Conservation (phyloP, 768 basidiomycete genomes). For the Baorangia bicolor region DNA sequence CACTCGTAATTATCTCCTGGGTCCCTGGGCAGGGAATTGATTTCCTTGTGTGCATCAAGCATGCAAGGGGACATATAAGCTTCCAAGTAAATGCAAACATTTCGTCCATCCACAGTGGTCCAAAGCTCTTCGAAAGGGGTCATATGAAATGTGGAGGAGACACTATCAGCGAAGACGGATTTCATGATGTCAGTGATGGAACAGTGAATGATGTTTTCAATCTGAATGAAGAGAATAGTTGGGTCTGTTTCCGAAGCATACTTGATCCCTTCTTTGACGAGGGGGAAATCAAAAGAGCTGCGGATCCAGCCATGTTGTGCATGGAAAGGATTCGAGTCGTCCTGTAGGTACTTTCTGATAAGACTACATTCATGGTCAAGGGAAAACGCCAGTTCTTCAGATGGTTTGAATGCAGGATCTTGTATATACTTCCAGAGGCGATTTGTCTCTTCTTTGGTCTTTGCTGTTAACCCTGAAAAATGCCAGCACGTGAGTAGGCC, state of each 20-base stretch:
- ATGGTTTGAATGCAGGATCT: slow-evolving; percentile 20
- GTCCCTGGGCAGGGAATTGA: background rate
- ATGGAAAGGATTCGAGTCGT: slow-evolving; percentile 5
- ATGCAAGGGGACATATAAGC: background rate
- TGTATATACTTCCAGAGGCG: slow-evolving; percentile 26
- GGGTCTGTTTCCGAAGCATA: too few species aligned
- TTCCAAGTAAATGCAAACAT: background rate
- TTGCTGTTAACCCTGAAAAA: too few species aligned
- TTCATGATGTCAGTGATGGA: slow-evolving; percentile 3
- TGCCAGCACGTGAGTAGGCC: too few species aligned
- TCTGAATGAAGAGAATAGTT: too few species aligned
- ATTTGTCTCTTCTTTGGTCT: too few species aligned
- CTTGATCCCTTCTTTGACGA: too few species aligned
- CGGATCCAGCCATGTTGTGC: slow-evolving; percentile 5
- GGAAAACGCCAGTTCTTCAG: background rate
- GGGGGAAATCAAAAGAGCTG: background rate
- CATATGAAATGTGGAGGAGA: background rate
- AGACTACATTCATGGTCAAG: background rate
- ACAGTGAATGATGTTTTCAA: background rate
- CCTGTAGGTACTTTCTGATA: background rate
- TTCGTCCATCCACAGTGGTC: background rate
- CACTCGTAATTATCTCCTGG: slow-evolving; percentile 3
- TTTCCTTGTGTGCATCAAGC: background rate
- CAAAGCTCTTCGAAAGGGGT: background rate
- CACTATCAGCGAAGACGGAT: background rate